Conservation (phyloP, 305 asterid genomes). For the Plantago coronopus region DNA sequence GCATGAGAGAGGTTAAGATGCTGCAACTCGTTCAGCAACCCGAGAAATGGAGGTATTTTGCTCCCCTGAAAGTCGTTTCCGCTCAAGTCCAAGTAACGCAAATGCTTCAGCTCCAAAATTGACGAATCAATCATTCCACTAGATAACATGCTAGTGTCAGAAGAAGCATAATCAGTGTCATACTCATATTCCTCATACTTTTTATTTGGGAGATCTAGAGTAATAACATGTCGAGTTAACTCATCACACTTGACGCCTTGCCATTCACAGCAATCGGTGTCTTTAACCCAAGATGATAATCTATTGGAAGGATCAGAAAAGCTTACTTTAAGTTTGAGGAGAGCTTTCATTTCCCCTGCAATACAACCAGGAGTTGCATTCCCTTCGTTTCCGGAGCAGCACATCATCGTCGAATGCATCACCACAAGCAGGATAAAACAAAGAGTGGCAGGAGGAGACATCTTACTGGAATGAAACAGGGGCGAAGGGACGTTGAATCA, state of each 20-base stretch:
- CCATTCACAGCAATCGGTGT: constrained; percentile 14
- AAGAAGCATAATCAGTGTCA: too few species aligned
- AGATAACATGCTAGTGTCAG: too few species aligned
- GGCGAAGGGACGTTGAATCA: too few species aligned
- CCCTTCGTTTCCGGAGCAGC: not conserved
- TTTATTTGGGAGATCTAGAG: not conserved
- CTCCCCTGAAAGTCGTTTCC: too few species aligned
- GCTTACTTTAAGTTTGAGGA: constrained; percentile 8
- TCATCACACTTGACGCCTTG: constrained; percentile 13
- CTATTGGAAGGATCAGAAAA: not conserved
- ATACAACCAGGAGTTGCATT: not conserved
- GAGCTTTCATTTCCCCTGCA: constrained; percentile 4
- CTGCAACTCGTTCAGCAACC: not conserved
- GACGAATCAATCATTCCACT: constrained; percentile 14
- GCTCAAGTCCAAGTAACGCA: too few species aligned
- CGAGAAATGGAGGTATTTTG: too few species aligned
- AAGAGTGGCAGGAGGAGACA: not conserved
- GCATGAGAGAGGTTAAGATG: not conserved
- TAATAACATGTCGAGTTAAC: not conserved
- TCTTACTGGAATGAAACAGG: not conserved
- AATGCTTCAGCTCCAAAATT: constrained; percentile 1
- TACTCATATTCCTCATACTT: too few species aligned
- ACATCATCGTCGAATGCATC: not conserved
- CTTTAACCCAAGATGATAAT: constrained; percentile 1
- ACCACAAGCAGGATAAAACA: not conserved